Conservation (phyloP, 75 land plant genomes). For the Pinus tabuliformis region DNA sequence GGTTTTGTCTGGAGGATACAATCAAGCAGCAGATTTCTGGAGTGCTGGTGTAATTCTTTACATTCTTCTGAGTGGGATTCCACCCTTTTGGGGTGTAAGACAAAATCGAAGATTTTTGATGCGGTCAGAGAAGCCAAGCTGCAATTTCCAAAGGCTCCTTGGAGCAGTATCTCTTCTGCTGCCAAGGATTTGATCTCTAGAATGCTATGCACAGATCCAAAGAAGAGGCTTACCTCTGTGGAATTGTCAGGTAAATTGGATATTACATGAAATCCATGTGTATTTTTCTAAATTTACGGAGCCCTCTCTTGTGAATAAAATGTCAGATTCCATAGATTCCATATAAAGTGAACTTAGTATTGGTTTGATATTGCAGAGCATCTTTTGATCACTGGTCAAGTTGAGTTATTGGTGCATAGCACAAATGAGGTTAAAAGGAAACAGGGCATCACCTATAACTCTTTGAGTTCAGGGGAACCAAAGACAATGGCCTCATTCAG, state of each 20-base stretch:
- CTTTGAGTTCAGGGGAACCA: not conserved
- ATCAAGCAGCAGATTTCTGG: slow-evolving; percentile 75
- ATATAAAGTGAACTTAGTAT: not conserved
- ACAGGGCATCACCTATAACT: not conserved
- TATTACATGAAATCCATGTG: not conserved
- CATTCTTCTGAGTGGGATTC: slow-evolving; percentile 71
- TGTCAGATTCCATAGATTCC: not conserved
- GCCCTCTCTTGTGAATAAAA: not conserved
- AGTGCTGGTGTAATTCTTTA: slow-evolving; percentile 85
- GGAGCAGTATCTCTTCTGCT: slow-evolving; percentile 51
- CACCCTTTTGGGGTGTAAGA: slow-evolving; percentile 81
- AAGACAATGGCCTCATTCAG: slow-evolving; percentile 7
- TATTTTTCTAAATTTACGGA: not conserved
- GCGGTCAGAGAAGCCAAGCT: slow-evolving; percentile 61
- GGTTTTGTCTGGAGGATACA: slow-evolving; percentile 63
- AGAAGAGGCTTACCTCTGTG: slow-evolving; percentile 42
- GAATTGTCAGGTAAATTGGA: slow-evolving; percentile 54
- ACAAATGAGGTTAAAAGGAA: not conserved
- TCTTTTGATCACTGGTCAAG: slow-evolving; percentile 28
- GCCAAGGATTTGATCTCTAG: slow-evolving; percentile 51
- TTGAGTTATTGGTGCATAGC: not conserved
- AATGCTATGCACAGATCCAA: slow-evolving; percentile 61
- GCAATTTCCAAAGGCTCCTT: slow-evolving; percentile 44
- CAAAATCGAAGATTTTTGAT: slow-evolving; percentile 57
- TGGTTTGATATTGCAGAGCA: slow-evolving; percentile 36